Base-by-base conservation (phyloP, 1,284 basidiomycete genomes). In the Puccinia polysora region DNA sequence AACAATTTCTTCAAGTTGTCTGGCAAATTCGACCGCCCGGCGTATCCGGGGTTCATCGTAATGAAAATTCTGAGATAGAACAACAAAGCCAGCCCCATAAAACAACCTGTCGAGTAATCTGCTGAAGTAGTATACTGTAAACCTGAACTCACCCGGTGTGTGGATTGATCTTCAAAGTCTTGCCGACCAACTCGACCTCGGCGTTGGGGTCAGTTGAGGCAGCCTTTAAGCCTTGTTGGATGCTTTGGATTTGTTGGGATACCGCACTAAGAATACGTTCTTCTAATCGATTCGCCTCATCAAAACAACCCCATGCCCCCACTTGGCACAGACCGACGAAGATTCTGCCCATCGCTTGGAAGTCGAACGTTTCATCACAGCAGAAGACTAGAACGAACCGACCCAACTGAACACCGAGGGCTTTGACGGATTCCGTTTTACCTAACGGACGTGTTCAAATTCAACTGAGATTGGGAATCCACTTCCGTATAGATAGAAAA, bases 401-500 rank as follows among this genome's bases (percentile, higher is more conserved):
- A 59, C 96, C 96, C 6, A 99, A 87, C 78, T 97, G 94, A 0
- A 97, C 91, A 70, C 96, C 96, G 30, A 99, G 87, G 0, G 96
- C 95, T 81, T 98, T 98, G 79, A 99, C 96, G 0, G 95, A 98
- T 81, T 99, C 96, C 0, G 96, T 99, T 84, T 99, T 99, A 36
- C 91, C 91, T 89, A n/a, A n/a, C n/a, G n/a, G n/a, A n/a, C n/a
- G n/a, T n/a, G n/a, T n/a, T n/a, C n/a, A n/a, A n/a, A n/a, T n/a
- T n/a, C 75, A n/a, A n/a, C n/a, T n/a, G n/a, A n/a, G n/a, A n/a
- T n/a, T 30, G 38, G 15, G 69, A 40, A 43, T 15, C n/a, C 45
- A n/a, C 18, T 18, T n/a, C 15, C 15, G 45, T n/a, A n/a, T n/a
- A n/a, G n/a, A n/a, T n/a, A n/a, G n/a, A 56, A 32, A 56, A 32